Percentiles rank a stretch among this genome's conserved stretches.
These are phyloP conservation scores for Mangifera indica DNA, from an alignment of 345 rosid species.

Conservation along the genomic window DNA sequence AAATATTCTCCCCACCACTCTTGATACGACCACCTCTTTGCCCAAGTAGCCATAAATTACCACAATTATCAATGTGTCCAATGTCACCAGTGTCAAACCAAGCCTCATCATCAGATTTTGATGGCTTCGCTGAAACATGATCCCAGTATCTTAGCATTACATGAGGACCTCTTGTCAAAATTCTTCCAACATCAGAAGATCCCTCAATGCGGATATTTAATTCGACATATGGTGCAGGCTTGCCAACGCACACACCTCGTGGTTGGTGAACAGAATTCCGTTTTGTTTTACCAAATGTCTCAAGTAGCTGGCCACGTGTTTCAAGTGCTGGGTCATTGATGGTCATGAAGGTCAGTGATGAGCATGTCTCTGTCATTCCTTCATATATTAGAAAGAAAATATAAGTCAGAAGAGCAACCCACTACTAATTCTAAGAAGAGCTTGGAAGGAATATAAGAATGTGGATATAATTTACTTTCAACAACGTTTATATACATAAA, in stretches of 20 bases:
- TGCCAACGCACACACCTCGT: slow-evolving; percentile 75
- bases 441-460: background rate
- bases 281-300: slow-evolving; percentile 14
- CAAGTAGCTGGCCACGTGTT: slow-evolving; percentile 20
- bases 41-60: slow-evolving; percentile 80
- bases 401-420: background rate
- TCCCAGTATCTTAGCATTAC: slow-evolving; percentile 76
- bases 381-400: slow-evolving; percentile 9
- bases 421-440: background rate
- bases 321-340: slow-evolving; percentile 46
- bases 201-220: slow-evolving; percentile 44
- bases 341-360: slow-evolving; percentile 72
- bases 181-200: slow-evolving; percentile 50
- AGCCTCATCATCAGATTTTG: slow-evolving; percentile 25
- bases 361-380: slow-evolving; percentile 92
- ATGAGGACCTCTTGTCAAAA: slow-evolving; percentile 79
- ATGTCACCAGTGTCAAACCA: slow-evolving; percentile 91
- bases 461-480: background rate
- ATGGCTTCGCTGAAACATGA: slow-evolving; percentile 29
- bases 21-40: slow-evolving; percentile 67
- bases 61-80: slow-evolving; percentile 53
- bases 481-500: background rate
- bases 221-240: slow-evolving; percentile 80
- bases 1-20: slow-evolving; percentile 84
- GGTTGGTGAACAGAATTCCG: slow-evolving; percentile 19